Base-by-base conservation (phyloP, 1,284 basidiomycete species). In the Irpex sp. region DNA sequence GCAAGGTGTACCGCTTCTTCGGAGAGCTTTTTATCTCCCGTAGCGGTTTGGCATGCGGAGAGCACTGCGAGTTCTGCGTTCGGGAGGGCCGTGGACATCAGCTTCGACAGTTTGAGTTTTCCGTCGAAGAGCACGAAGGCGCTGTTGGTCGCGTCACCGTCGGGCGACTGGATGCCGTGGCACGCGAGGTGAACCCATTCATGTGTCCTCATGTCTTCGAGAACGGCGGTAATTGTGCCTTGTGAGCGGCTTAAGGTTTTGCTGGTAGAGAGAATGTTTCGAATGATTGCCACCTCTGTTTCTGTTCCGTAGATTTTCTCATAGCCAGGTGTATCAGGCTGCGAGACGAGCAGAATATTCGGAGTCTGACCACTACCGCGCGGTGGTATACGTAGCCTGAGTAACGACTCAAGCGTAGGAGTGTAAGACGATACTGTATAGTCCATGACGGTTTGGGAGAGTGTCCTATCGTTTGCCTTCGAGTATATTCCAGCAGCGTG, bases 111-210 rank as follows among this genome's bases (percentile, higher is more conserved):
- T 4, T 18, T 28, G 37, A 68, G 62, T 45, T 18, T 52, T 19
- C 58, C 63, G 28, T 64, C 56, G 39, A 59, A 54, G 56, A 70
- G 60, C 16, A 54, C 45, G 58, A 69, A 63, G 5, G 56, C 63
- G 61, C 63, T 66, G 16, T 62, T 49, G 49, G 53, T 53, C 18
- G 65, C 57, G 55, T 61, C 39, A 4, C 35, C 21, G 28, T 33
- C 28, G 14, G 48, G 18, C 36, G 66, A 59, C 42, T 67, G 66
- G 19, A 57, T 28, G 6, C 65, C 67, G 51, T 67, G 66, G 56
- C 67, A 68, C 16, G 65, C 67, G 56, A 67, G 37, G 62, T 68
- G 66, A 21, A 68, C 57, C 63, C 67, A 65, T 6, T 57, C 58
- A 49, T 58, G 57, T 10, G 59, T 33, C 21, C 58, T 21, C 37